Percentiles rank a stretch among this genome's conserved stretches.
Conservation (phyloP, 768 basidiomycete species). For the Gloeopeniophorella convolvens region DNA sequence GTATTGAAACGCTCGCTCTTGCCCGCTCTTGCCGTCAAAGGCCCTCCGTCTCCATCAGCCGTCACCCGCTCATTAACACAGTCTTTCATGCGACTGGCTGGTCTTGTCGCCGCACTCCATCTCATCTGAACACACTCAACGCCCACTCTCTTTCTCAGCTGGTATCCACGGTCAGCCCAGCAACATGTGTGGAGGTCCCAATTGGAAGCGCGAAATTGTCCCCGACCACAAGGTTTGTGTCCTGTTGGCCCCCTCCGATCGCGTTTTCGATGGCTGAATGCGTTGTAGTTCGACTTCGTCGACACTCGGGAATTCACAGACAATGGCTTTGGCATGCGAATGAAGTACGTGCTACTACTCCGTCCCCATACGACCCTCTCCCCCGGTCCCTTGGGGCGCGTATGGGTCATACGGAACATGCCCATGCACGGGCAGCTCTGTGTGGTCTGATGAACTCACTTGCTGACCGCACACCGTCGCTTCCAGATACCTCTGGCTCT, state of each 20-base stretch:
- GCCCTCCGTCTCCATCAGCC: conserved; percentile 21
- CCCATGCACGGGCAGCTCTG: not conserved
- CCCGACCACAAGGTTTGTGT: conserved; percentile 89
- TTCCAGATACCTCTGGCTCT: conserved; percentile 84
- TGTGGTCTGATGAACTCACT: not conserved
- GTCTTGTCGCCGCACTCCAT: conserved; percentile 23
- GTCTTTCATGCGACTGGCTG: conserved; percentile 26
- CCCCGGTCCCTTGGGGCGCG: not conserved
- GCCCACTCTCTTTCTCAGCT: conserved; percentile 14
- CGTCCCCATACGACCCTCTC: not conserved
- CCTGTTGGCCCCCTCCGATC: not conserved
- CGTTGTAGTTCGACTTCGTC: conserved; percentile 86
- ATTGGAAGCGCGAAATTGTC: conserved; percentile 96
- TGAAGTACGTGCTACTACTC: conserved; percentile 49
- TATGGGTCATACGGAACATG: not conserved
- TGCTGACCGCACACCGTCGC: not conserved
- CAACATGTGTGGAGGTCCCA: conserved; percentile 64
- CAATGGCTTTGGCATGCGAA: conserved; percentile 77
- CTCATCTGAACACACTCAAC: conserved; percentile 22
- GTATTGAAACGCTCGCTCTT: no score
- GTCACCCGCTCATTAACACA: conserved; percentile 10
- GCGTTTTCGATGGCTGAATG: not conserved
- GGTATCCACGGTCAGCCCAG: conserved; percentile 19
- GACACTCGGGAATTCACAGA: conserved; percentile 90
- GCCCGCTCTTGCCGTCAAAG: not conserved